A percentile compares a stretch with the other conserved stretches of the same genome.
These are phyloP conservation scores for Claviceps capensis DNA, from an alignment of 2,329 filamentous ascomycete species.

Conservation along the genomic window DNA sequence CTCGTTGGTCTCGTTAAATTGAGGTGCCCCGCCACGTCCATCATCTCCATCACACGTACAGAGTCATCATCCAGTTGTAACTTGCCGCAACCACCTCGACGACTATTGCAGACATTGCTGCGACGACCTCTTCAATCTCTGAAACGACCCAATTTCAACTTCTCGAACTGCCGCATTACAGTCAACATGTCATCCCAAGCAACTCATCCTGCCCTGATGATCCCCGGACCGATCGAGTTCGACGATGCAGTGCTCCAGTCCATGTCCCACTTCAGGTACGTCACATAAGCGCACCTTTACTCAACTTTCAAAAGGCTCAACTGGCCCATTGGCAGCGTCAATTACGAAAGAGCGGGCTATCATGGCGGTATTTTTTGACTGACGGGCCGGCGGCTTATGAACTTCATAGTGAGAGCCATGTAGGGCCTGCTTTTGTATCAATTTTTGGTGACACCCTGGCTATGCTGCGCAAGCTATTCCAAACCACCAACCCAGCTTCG, in stretches of 20 bases:
- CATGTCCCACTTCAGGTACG: constrained; percentile 86
- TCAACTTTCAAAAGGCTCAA: not conserved
- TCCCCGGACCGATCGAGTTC: constrained; percentile 95
- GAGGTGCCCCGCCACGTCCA: not conserved
- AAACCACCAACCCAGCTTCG: constrained; percentile 65
- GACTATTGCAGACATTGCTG: not conserved
- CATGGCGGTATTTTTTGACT: not conserved
- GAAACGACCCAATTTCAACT: not conserved
- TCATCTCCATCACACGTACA: not conserved
- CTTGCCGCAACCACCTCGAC: constrained; percentile 4
- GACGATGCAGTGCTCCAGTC: constrained; percentile 91
- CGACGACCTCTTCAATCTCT: not conserved
- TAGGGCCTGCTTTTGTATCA: constrained; percentile 76
- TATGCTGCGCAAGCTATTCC: constrained; percentile 86
- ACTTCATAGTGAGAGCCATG: constrained; percentile 69
- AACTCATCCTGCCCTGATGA: constrained; percentile 63
- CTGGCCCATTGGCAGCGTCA: not conserved
- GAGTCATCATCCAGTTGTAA: too few relatives aligned
- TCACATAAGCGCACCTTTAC: not conserved
- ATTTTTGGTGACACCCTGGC: constrained; percentile 81
- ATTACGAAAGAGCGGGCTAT: not conserved
- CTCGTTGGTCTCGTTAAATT: too few relatives aligned
- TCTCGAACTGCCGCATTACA: not conserved
- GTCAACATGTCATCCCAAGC: constrained; percentile 48
- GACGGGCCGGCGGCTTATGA: not conserved